Conservation (phyloP, 2,329 filamentous ascomycete species). For the Aspergillus piperis region DNA sequence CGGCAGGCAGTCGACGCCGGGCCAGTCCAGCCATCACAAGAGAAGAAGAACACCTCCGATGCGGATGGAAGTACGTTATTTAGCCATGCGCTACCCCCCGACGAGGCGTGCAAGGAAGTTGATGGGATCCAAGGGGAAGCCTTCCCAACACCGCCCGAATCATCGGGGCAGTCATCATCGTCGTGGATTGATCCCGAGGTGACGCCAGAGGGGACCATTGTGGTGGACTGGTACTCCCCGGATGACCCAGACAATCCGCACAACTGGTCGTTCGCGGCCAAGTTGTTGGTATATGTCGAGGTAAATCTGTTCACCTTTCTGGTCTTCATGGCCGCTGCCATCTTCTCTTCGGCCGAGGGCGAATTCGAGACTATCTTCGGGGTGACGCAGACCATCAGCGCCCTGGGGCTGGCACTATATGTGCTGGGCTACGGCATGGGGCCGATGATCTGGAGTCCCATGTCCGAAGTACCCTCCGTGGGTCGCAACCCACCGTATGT, state of each 20-base stretch:
- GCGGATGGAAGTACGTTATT: background rate
- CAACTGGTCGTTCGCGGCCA: background rate
- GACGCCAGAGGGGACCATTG: background rate
- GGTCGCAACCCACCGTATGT: slow-evolving; percentile 68
- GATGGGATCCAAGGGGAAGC: background rate
- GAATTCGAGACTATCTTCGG: background rate
- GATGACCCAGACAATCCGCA: background rate
- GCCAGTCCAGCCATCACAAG: background rate
- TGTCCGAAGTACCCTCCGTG: slow-evolving; percentile 65
- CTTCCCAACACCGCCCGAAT: background rate
- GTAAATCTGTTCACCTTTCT: background rate
- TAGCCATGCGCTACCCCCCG: background rate
- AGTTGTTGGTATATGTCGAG: background rate
- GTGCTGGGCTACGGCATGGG: slow-evolving; percentile 39
- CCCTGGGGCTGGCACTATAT: background rate
- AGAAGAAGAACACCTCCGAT: background rate
- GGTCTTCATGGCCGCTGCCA: background rate
- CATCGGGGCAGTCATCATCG: background rate
- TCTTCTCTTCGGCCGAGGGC: background rate
- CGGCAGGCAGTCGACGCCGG: background rate
- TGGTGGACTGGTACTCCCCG: background rate
- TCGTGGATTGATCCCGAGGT: background rate
- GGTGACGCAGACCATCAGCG: background rate
- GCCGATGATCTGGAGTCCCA: slow-evolving; percentile 65
- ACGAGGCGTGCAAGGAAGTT: background rate